phyloP scores from a whole-genome alignment of 345 rosid genomes.

The Xanthoceras sorbifolium region DNA sequence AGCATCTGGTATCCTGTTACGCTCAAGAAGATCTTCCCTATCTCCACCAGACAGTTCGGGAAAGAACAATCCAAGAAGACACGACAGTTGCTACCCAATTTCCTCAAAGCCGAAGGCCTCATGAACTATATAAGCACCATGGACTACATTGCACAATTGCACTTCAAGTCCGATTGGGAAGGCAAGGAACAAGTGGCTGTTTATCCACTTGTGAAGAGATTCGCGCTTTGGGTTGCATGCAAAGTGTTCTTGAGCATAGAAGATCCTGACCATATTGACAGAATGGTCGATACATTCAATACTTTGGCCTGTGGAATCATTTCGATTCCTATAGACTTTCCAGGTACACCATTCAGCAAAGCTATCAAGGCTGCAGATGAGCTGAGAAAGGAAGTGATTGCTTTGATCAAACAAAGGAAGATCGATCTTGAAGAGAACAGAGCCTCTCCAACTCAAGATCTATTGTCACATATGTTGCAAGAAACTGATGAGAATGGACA shows the following conservation, averaged over 20 bases:
- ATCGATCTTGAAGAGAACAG: constrained; percentile 13
- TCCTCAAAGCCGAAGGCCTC: constrained; percentile 44
- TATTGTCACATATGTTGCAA: constrained; percentile 29
- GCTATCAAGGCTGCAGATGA: not conserved
- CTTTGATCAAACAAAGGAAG: constrained; percentile 19
- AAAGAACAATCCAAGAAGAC: constrained; percentile 37
- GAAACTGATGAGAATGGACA: constrained; percentile 22
- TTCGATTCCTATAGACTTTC: constrained; percentile 3
- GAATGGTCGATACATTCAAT: not conserved
- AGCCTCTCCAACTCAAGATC: constrained; percentile 11
- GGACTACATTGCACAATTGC: constrained; percentile 36
- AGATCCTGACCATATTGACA: not conserved
- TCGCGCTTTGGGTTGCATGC: constrained; percentile 40
- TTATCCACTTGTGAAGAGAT: constrained; percentile 34
- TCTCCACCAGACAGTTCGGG: constrained; percentile 27
- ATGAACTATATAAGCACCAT: constrained; percentile 31
- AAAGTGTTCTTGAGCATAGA: constrained; percentile 32
- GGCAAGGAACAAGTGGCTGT: constrained; percentile 30
- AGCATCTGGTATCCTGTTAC: constrained; percentile 48
- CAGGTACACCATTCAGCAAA: constrained; percentile 5
- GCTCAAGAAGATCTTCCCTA: constrained; percentile 40
- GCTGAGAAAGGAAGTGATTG: constrained; percentile 5
- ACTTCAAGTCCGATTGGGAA: constrained; percentile 35
- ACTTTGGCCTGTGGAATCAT: constrained; percentile 15
- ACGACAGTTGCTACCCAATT: constrained; percentile 33